Percentiles rank a stretch among this genome's conserved stretches.
Conservation (phyloP, 495 filamentous ascomycete species). For the Neurospora sp. region DNA sequence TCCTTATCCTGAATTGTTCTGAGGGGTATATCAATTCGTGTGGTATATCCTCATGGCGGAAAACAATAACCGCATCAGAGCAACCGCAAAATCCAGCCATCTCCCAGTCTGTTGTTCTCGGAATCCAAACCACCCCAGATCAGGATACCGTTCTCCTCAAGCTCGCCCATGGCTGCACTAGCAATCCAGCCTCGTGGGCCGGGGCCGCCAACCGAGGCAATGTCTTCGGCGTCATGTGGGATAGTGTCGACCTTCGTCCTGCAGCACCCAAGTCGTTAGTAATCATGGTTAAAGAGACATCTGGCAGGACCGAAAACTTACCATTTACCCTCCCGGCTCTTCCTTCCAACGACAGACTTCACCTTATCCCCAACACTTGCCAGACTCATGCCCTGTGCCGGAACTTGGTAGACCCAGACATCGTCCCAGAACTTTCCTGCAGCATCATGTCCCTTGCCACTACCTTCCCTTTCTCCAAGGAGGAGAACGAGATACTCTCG, state of each 20-base stretch:
- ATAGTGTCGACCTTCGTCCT: constrained; percentile 25
- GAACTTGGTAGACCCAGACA: constrained; percentile 64
- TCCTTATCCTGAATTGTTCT: neutral
- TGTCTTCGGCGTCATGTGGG: constrained; percentile 35
- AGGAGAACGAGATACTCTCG: constrained; percentile 52
- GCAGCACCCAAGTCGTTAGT: neutral
- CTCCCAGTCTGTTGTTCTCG: constrained; percentile 32
- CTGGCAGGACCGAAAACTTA: neutral
- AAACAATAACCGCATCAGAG: constrained; percentile 12
- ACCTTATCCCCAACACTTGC: constrained; percentile 43
- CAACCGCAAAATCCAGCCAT: constrained; percentile 46
- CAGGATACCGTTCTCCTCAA: constrained; percentile 40
- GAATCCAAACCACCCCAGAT: constrained; percentile 42
- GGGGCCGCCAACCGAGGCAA: constrained; percentile 29
- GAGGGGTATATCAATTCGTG: neutral
- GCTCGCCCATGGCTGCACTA: constrained; percentile 34
- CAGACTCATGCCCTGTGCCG: constrained; percentile 36
- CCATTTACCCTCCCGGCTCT: constrained; percentile 44
- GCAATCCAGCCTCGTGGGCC: constrained; percentile 37
- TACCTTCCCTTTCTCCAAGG: constrained; percentile 57
- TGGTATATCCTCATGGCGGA: neutral
- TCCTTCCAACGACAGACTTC: constrained; percentile 41
- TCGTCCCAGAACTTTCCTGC: constrained; percentile 61
- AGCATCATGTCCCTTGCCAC: constrained; percentile 49
- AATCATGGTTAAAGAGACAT: neutral